Percentiles rank a stretch among this genome's conserved stretches.
Evolutionary conservation across 768 basidiomycete species (phyloP).

Genomic region (Collybia sordida): DNA sequence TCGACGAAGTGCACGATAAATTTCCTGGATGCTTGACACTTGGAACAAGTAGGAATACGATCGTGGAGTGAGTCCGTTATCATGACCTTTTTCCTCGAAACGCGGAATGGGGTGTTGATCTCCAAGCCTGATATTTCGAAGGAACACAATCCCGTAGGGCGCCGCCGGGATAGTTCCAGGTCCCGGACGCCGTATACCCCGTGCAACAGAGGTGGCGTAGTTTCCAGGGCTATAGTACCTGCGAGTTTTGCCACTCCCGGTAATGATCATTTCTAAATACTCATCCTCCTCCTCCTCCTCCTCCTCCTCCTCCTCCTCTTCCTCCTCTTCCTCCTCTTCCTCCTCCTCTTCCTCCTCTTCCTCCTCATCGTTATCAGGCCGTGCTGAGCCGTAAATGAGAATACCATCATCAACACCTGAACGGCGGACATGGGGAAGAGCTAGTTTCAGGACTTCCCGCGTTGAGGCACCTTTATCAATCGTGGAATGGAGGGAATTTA

Average conservation of each 20-base stretch:
- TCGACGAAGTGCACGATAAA: no score
- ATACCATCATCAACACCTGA: conserved; percentile 9
- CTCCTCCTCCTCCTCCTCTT: background rate
- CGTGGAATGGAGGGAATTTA: conserved; percentile 23
- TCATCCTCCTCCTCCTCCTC: no score
- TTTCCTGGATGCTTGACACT: no score
- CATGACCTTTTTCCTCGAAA: no score
- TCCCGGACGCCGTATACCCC: background rate
- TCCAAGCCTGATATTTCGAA: background rate
- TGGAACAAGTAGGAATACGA: background rate
- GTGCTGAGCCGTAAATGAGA: conserved; percentile 11
- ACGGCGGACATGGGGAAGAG: conserved; percentile 17
- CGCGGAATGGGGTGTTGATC: no score
- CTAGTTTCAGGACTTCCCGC: conserved; percentile 16
- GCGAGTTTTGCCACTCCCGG: no score
- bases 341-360: background rate
- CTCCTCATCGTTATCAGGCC: background rate
- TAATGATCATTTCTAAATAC: no score
- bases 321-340: no score
- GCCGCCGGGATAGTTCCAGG: background rate
- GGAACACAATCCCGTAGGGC: background rate
- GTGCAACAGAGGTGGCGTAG: no score
- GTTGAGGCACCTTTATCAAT: conserved; percentile 19
- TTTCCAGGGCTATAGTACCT: background rate
- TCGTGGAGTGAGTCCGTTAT: no score